Conservation (phyloP, 2,329 filamentous ascomycete species). For the Fusarium musae region DNA sequence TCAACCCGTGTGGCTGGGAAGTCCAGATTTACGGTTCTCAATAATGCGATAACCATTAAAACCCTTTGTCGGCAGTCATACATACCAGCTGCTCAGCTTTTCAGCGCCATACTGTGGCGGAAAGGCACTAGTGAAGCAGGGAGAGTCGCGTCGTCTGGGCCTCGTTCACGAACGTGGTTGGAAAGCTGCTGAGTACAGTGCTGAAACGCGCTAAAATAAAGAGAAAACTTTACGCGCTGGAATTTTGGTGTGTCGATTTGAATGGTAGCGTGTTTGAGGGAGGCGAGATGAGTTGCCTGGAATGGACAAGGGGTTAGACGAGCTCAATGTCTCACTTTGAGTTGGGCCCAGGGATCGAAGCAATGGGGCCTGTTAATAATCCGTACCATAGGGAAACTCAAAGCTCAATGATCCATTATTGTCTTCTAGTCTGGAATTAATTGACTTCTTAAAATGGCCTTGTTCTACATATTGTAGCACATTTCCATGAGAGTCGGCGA, state of each 20-base stretch:
- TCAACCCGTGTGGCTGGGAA: constrained; percentile 24
- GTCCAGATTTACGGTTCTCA: not conserved
- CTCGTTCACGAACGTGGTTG: constrained; percentile 11
- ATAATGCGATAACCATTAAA: constrained; percentile 15
- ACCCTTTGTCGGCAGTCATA: not conserved
- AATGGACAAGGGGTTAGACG: constrained; percentile 30
- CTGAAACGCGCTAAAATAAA: constrained; percentile 2
- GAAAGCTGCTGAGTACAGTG: not conserved
- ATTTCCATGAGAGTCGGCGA: not conserved
- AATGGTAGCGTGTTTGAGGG: constrained; percentile 15
- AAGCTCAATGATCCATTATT: not conserved
- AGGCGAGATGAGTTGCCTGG: constrained; percentile 14
- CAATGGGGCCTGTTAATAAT: not conserved
- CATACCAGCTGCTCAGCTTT: constrained; percentile 1
- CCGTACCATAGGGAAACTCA: accelerated
- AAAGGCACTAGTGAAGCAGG: constrained; percentile 11
- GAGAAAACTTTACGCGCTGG: not conserved
- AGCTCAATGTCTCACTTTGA: constrained; percentile 31
- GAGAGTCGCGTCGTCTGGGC: not conserved
- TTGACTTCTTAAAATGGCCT: not conserved
- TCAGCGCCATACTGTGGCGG: constrained; percentile 1
- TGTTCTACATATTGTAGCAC: too few relatives aligned
- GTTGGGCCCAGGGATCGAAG: not conserved
- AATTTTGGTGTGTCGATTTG: constrained; percentile 1
- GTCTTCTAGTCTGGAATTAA: not conserved